Percentiles rank a stretch among this genome's conserved stretches.
phyloP scores from a whole-genome alignment of 2,329 filamentous ascomycete species.

The Penicillium sp. region DNA sequence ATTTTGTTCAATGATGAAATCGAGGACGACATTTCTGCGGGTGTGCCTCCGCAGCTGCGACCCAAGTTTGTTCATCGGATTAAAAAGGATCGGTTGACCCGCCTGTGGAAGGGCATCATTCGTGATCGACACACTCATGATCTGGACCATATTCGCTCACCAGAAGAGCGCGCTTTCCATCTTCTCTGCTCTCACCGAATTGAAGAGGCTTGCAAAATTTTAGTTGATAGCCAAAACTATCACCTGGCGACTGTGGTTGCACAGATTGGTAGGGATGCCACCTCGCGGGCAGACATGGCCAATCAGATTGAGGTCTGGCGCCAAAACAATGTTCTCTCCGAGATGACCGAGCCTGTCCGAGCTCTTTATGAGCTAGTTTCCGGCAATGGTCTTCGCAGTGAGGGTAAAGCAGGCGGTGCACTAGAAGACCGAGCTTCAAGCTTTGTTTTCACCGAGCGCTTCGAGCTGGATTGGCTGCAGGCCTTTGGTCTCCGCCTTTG shows the following conservation, averaged over 20 bases:
- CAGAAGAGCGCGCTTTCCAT: slow-evolving; percentile 81
- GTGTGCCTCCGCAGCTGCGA: slow-evolving; percentile 41
- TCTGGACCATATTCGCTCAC: slow-evolving; percentile 63
- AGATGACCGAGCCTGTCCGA: slow-evolving; percentile 81
- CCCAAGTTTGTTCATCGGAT: slow-evolving; percentile 45
- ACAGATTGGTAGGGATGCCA: slow-evolving; percentile 73
- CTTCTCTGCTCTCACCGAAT: slow-evolving; percentile 77
- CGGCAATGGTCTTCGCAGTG: slow-evolving; percentile 81
- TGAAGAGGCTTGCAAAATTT: slow-evolving; percentile 76
- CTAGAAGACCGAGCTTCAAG: slow-evolving; percentile 77
- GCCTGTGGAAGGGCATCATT: slow-evolving; percentile 44
- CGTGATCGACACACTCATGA: slow-evolving; percentile 67
- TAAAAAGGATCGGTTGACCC: slow-evolving; percentile 49
- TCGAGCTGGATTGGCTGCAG: slow-evolving; percentile 88
- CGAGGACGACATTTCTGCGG: slow-evolving; percentile 47
- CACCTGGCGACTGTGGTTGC: slow-evolving; percentile 82
- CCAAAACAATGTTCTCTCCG: slow-evolving; percentile 77
- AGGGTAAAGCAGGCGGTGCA: slow-evolving; percentile 70
- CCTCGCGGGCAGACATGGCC: slow-evolving; percentile 71
- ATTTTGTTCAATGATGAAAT: slow-evolving; percentile 77
- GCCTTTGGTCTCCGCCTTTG: slow-evolving; percentile 88
- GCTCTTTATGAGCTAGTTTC: slow-evolving; percentile 86
- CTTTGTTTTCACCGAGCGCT: slow-evolving; percentile 80
- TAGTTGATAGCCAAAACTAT: slow-evolving; percentile 75
- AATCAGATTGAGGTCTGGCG: slow-evolving; percentile 84